Base-by-base conservation (phyloP, 495 filamentous ascomycete genomes). In the Penicillium alfredii region DNA sequence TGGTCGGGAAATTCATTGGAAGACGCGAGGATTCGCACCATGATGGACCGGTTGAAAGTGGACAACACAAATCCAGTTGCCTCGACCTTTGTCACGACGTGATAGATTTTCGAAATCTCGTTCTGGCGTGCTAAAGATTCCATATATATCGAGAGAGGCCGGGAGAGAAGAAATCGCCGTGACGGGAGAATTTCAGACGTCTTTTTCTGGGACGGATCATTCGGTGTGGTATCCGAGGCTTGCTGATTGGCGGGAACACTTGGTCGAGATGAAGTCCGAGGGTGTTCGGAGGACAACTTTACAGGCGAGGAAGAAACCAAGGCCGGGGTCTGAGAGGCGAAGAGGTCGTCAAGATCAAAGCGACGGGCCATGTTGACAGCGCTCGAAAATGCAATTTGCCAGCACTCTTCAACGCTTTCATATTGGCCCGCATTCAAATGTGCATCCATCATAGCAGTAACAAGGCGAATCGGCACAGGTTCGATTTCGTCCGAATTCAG, bases 61-160 rank as follows among this genome's bases (percentile, higher is more conserved):
- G 82, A 77, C 33, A 94, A 47, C 16, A 63, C 54, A 56, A 86
- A 95, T 11, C 88, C 88, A 20, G 63, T 68, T 3, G 44, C 42
- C 8, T 72, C 55, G 12, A 88, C 60, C 0, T 73, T 43, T 1
- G 60, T 40, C 14, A 90, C 53, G 3, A 76, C 56, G 2, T 55
- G 29, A 4, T 67, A 49, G 13, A 86, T 60, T 26, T 66, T 68
- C 3, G 57, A 41, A 2, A 56, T 52, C 35, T 80, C 60, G 9
- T 57, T 45, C 46, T 71, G 64, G 14, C 47, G 55, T 11, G 66
- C 53, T 12, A 84, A 66, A 14, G 77, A 61, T 17, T 62, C 63
- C 44, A 88, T 72, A 62, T 86, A 85, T 16, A 73, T 57, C 19
- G 64, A 68, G 13, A 88, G 56, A 6, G 76, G 66, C 8, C 61